Evolutionary conservation across 768 basidiomycete genomes (phyloP).

Genomic region (Udeniomyces megalosporus): DNA sequence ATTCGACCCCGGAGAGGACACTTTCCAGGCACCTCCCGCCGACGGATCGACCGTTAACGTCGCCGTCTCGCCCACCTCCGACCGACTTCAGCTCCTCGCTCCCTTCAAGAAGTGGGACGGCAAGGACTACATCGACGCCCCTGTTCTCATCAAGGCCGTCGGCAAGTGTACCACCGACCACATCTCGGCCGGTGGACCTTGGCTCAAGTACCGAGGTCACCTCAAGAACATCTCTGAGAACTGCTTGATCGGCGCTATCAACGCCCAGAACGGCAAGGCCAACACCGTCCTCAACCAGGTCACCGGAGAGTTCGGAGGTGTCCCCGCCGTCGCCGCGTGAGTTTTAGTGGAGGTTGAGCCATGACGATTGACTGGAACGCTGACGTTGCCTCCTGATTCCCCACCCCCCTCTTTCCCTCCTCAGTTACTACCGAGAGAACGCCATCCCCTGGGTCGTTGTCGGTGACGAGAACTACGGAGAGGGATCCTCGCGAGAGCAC

Average conservation of each 20-base stretch:
- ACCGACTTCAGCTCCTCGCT: conserved; percentile 76
- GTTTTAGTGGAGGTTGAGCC: not conserved
- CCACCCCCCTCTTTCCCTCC: not conserved
- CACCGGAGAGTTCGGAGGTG: conserved; percentile 68
- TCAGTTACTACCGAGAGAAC: conserved; percentile 57
- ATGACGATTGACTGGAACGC: too few relatives aligned
- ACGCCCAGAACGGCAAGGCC: conserved; percentile 83
- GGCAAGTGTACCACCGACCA: conserved; percentile 70
- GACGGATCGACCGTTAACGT: conserved; percentile 73
- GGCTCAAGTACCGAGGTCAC: conserved; percentile 22
- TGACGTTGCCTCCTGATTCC: not conserved
- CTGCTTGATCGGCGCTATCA: conserved; percentile 84
- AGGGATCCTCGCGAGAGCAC: conserved; percentile 95
- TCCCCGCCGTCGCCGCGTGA: conserved; percentile 61
- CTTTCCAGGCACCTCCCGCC: conserved; percentile 83
- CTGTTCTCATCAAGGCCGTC: conserved; percentile 91
- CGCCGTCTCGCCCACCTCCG: conserved; percentile 64
- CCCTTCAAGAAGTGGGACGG: conserved; percentile 90
- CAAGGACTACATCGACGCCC: conserved; percentile 72
- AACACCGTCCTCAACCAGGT: conserved; percentile 82
- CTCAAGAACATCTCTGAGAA: conserved; percentile 40
- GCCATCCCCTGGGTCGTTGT: conserved; percentile 95
- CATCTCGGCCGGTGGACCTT: conserved; percentile 22
- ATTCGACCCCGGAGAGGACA: conserved; percentile 92
- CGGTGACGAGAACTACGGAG: conserved; percentile 73